phyloP scores from a whole-genome alignment of 768 basidiomycete species.

The Fistulinella prunicolor region DNA sequence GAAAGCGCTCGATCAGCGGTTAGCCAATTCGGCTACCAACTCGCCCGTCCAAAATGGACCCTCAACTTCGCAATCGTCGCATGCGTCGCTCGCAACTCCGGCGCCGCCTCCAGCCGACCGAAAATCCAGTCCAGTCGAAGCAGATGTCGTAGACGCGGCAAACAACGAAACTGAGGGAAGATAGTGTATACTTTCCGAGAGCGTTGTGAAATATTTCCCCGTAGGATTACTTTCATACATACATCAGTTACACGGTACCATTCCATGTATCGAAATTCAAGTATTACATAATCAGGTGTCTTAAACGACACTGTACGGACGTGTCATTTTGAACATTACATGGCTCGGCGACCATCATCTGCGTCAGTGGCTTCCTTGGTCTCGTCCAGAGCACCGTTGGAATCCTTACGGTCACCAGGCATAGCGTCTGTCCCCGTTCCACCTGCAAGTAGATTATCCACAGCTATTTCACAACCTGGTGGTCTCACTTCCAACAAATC shows the following conservation, averaged over 20 bases:
- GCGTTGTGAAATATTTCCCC: slow-evolving; percentile 6
- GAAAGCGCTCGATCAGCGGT: slow-evolving; percentile 91
- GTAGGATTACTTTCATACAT: slow-evolving; percentile 4
- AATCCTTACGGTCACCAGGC: slow-evolving; percentile 6
- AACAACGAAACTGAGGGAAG: slow-evolving; percentile 19
- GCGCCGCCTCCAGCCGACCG: slow-evolving; percentile 34
- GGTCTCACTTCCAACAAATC: slow-evolving; percentile 12
- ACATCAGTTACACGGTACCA: too few species aligned
- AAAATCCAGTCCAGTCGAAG: slow-evolving; percentile 22
- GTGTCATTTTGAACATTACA: slow-evolving; percentile 15
- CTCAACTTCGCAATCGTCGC: slow-evolving; percentile 28
- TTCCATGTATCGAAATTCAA: slow-evolving; percentile 2
- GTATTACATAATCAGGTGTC: slow-evolving; percentile 22
- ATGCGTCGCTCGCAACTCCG: slow-evolving; percentile 27
- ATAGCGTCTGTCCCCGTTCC: slow-evolving; percentile 4
- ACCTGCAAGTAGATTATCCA: slow-evolving; percentile 6
- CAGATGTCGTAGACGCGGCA: slow-evolving; percentile 14
- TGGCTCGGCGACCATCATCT: slow-evolving; percentile 41
- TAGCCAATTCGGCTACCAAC: slow-evolving; percentile 56
- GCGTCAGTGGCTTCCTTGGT: slow-evolving; percentile 30
- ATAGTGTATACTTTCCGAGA: slow-evolving; percentile 18
- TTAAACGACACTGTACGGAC: not conserved
- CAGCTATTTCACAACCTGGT: slow-evolving; percentile 11
- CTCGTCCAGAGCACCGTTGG: slow-evolving; percentile 17
- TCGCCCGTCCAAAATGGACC: slow-evolving; percentile 31